Conservation (phyloP, 2,329 filamentous ascomycete species). For the Cyphellophora attinorum region DNA sequence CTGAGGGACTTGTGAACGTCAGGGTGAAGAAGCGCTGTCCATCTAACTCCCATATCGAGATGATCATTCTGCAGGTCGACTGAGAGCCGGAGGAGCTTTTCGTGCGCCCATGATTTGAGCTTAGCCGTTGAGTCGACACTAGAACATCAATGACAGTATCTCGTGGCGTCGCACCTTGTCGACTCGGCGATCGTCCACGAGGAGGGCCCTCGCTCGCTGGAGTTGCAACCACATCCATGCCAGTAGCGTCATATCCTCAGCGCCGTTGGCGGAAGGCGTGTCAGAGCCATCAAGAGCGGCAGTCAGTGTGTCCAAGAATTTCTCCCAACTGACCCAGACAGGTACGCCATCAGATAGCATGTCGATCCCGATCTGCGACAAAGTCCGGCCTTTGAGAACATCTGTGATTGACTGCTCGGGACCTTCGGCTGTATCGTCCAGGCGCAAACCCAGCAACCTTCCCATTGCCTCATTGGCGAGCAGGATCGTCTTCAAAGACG, state of each 20-base stretch:
- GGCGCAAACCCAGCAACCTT: conserved; percentile 52
- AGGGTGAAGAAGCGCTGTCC: conserved; percentile 61
- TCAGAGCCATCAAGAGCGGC: conserved; percentile 4
- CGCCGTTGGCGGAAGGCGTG: conserved; percentile 3
- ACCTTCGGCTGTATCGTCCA: conserved; percentile 28
- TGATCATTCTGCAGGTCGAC: conserved; percentile 62
- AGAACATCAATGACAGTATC: conserved; percentile 60
- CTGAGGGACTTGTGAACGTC: conserved; percentile 53
- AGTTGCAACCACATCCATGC: background rate
- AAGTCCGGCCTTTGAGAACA: conserved; percentile 52
- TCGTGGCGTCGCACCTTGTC: conserved; percentile 31
- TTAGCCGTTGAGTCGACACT: conserved; percentile 39
- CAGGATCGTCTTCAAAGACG: conserved; percentile 58
- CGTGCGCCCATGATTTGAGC: conserved; percentile 18
- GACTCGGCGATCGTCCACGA: conserved; percentile 8
- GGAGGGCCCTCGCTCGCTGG: background rate
- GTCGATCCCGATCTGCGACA: conserved; percentile 64
- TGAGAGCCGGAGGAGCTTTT: conserved; percentile 30
- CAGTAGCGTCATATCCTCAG: conserved; percentile 10
- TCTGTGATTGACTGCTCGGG: conserved; percentile 41
- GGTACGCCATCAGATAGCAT: conserved; percentile 57
- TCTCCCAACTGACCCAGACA: conserved; percentile 41
- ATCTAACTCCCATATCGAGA: conserved; percentile 64
- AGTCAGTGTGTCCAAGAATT: conserved; percentile 45
- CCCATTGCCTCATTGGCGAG: conserved; percentile 70